Evolutionary conservation across 192 early-diverging fungal species (phyloP).

Genomic region (Coemansia sp.): DNA sequence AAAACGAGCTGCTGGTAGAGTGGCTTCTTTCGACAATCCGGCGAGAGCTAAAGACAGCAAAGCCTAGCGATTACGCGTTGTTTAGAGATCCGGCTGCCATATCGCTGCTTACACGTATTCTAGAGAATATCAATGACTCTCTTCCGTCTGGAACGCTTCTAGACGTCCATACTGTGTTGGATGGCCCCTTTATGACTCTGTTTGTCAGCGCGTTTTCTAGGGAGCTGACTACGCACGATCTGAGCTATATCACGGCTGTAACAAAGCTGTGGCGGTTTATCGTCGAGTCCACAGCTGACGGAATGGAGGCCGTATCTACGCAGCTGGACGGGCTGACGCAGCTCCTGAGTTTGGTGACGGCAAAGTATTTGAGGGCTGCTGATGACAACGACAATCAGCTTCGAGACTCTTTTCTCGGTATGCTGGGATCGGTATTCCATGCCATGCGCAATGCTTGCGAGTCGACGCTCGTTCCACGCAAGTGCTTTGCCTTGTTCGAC

Average conservation of each 20-base stretch:
- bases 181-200: conserved; percentile 33
- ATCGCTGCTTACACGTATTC: conserved; percentile 20
- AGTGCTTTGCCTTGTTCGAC: conserved; percentile 34
- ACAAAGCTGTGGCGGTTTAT: conserved; percentile 36
- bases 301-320: conserved; percentile 28
- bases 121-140: conserved; percentile 29
- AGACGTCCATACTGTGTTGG: conserved; percentile 33
- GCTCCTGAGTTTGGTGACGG: conserved; percentile 13
- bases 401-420: conserved; percentile 13
- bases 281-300: conserved; percentile 26
- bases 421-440: conserved; percentile 14
- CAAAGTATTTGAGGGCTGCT: conserved; percentile 11
- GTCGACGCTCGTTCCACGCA: conserved; percentile 38
- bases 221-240: neutral
- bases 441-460: conserved; percentile 43
- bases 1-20: conserved; percentile 45
- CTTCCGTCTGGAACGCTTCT: conserved; percentile 1
- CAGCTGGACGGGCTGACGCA: conserved; percentile 40
- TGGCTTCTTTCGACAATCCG: conserved; percentile 53
- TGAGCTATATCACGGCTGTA: conserved; percentile 19
- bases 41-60: conserved; percentile 38
- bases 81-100: conserved; percentile 28
- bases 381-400: neutral
- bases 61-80: conserved; percentile 19
- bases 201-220: conserved; percentile 34